Conservation (phyloP, 1,139 yeast genomes). For the Candida dubliniensis region DNA sequence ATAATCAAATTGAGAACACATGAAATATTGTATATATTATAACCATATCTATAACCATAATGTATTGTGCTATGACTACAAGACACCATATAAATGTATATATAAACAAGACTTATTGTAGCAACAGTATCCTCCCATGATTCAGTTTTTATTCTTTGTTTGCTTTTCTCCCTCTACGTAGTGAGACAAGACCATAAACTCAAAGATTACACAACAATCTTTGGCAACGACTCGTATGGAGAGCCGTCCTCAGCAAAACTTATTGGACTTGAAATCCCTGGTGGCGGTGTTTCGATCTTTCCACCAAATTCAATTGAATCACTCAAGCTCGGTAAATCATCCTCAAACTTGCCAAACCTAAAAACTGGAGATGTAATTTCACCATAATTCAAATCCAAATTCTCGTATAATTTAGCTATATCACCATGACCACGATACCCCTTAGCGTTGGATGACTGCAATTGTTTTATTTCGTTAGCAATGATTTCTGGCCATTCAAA, state of each 20-base stretch:
- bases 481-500: slow-evolving; percentile 12
- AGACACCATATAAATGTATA: too few species aligned
- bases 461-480: slow-evolving; percentile 15
- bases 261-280: slow-evolving; percentile 10
- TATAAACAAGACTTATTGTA: too few species aligned
- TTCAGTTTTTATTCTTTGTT: too few species aligned
- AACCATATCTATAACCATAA: too few species aligned
- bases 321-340: slow-evolving; percentile 10
- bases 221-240: neutral
- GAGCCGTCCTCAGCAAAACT: slow-evolving; percentile 4
- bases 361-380: slow-evolving; percentile 20
- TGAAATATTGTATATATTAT: too few species aligned
- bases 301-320: slow-evolving; percentile 13
- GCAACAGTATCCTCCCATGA: too few species aligned
- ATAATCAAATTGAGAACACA: too few species aligned
- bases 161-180: too few species aligned
- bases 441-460: slow-evolving; percentile 7
- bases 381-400: slow-evolving; percentile 25
- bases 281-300: neutral
- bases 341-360: slow-evolving; percentile 12
- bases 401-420: slow-evolving; percentile 31
- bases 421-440: slow-evolving; percentile 35
- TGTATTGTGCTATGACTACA: too few species aligned
- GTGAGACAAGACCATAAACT: too few species aligned
- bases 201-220: slow-evolving; percentile 1